phyloP scores from a whole-genome alignment of 2,329 filamentous ascomycete species.

The Cladosporium sp. region DNA sequence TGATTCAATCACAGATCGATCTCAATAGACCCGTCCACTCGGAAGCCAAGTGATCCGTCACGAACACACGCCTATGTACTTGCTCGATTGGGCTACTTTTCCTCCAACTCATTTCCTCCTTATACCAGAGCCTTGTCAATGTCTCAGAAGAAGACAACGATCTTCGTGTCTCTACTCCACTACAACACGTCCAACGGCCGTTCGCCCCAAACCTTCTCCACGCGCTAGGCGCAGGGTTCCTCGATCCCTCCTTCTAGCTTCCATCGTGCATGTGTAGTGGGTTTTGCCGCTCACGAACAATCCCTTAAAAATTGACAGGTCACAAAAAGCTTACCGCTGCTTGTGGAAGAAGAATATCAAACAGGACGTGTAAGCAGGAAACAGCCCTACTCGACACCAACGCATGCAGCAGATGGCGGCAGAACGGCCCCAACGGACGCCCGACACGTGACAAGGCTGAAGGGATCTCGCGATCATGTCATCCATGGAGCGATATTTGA shows the following conservation, averaged over 20 bases:
- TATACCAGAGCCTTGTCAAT: conserved; percentile 1
- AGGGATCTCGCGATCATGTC: neutral
- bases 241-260: neutral
- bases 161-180: conserved; percentile 11
- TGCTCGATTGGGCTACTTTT: neutral
- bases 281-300: neutral
- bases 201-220: neutral
- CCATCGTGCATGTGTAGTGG: conserved; percentile 1
- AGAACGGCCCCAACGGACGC: neutral
- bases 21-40: neutral
- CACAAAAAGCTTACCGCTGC: neutral
- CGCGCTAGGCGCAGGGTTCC: conserved; percentile 4
- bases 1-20: neutral
- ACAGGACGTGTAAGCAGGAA: neutral
- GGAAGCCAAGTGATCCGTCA: neutral
- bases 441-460: conserved; percentile 3
- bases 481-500: neutral
- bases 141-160: conserved; percentile 8
- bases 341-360: no score
- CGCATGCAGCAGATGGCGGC: neutral
- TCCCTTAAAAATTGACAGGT: neutral
- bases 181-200: conserved; percentile 7
- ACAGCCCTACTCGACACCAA: neutral
- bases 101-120: conserved; percentile 15
- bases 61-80: neutral